Conservation (phyloP, 2,329 filamentous ascomycete species). For the Hymenoscyphus scutula region DNA sequence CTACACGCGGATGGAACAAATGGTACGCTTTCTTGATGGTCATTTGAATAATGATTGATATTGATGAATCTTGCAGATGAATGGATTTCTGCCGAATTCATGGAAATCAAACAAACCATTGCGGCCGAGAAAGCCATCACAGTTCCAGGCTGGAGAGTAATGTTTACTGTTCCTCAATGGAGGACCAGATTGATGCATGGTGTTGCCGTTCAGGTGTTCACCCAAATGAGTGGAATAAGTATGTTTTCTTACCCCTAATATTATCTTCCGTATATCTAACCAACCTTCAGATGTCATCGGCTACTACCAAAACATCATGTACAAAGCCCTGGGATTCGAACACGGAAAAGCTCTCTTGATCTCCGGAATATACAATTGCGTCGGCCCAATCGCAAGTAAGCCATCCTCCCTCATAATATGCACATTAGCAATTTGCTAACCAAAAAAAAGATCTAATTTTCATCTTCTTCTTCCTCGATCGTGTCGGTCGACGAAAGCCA, state of each 20-base stretch:
- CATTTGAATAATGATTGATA: slow-evolving; percentile 39
- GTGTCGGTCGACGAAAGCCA: slow-evolving; percentile 50
- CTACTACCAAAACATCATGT: slow-evolving; percentile 61
- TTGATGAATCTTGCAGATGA: slow-evolving; percentile 45
- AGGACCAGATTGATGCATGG: slow-evolving; percentile 61
- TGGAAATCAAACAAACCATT: slow-evolving; percentile 60
- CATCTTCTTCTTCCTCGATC: slow-evolving; percentile 55
- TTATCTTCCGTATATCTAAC: slow-evolving; percentile 7
- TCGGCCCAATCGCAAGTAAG: slow-evolving; percentile 48
- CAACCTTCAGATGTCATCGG: slow-evolving; percentile 52
- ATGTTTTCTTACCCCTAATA: slow-evolving; percentile 2
- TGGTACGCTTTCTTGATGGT: slow-evolving; percentile 45
- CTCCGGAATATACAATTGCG: slow-evolving; percentile 58
- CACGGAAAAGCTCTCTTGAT: slow-evolving; percentile 53
- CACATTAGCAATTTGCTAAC: not conserved
- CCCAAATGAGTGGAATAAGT: slow-evolving; percentile 60
- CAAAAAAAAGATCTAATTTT: slow-evolving; percentile 54
- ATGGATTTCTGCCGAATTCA: slow-evolving; percentile 56
- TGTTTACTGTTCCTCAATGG: slow-evolving; percentile 58
- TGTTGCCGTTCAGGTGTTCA: slow-evolving; percentile 61
- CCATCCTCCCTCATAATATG: not conserved
- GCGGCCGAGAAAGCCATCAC: slow-evolving; percentile 56
- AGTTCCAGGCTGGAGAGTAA: slow-evolving; percentile 51
- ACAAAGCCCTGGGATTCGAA: slow-evolving; percentile 54
- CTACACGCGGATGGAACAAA: slow-evolving; percentile 67